Evolutionary conservation across 1,284 basidiomycete genomes (phyloP), one percentile per base, ranked within the genome.

Genomic region (Cutaneotrichosporon spelunceum): DNA sequence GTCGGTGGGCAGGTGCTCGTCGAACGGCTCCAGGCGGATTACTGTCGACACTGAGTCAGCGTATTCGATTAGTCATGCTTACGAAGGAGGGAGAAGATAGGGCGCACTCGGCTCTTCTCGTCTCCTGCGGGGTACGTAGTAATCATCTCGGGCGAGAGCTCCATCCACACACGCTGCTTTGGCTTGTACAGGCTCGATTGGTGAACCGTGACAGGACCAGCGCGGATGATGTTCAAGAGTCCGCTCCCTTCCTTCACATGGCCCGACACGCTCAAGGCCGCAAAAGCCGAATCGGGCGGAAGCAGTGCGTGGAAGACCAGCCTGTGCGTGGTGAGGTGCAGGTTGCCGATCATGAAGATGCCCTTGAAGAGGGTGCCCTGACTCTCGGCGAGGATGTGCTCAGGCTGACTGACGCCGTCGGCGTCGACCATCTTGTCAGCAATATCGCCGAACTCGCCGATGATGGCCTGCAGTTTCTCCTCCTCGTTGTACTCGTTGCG

Each of bases 291-390:
- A 14, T 82, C 81, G 0, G 84, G 81, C 3, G 86, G 81, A 19
- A 88, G 71, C 6, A 85, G 83, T 1, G 87, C 87, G 67, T 88
- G 86, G 71, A 88, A 88, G 0, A 85, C 73, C 16, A 88, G 65
- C 8, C 87, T 82, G 71, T 88, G 85, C 2, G 84, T 86, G 0
- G 86, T 88, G 24, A 88, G 76, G 70, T 87, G 85, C 27, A 87
- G 78, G 56, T 85, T 84, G n/a, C 86, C 86, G 48, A 85, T 68
- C 55, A 85, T 79, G 56, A 83, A 77, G 24, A 85, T 81, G 56
- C 84, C 83, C 72, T 72, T 75, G 71, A 73, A 77, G 55, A 78
- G 58, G 29, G 69, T 70, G 2, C 77, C 86, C 68, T 86, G 84
- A 5, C 80, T 76, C 68, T 87, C 85, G 2, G 83, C 74, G 5